These are phyloP conservation scores for Sarocladium brachiariae DNA, from an alignment of 2,329 filamentous ascomycete species.

Conservation along the genomic window DNA sequence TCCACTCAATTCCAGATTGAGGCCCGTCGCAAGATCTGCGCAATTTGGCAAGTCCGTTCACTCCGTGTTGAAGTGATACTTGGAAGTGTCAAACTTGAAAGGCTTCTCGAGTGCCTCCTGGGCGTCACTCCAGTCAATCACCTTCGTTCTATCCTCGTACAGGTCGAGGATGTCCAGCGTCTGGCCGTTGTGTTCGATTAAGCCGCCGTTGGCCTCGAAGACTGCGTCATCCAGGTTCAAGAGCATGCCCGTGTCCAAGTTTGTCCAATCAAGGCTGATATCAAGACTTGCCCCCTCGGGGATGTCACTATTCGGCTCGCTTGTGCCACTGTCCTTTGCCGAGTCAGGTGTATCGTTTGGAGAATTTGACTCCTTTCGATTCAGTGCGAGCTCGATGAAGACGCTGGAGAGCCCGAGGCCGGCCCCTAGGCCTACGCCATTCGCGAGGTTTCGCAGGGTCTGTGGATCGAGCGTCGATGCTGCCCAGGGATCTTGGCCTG, in stretches of 20 bases:
- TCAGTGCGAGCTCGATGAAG: conserved; percentile 37
- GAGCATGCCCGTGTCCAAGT: conserved; percentile 39
- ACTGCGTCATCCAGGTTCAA: conserved; percentile 32
- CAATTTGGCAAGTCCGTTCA: neutral
- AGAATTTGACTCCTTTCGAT: conserved; percentile 24
- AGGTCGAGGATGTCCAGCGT: conserved; percentile 10
- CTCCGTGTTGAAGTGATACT: conserved; percentile 1
- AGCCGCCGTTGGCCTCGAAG: conserved; percentile 7
- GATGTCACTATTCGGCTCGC: conserved; percentile 57
- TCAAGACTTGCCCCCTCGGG: conserved; percentile 48
- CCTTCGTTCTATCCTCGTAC: neutral
- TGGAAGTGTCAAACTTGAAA: conserved; percentile 35
- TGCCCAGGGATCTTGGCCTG: conserved; percentile 26
- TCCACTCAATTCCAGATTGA: too few relatives aligned
- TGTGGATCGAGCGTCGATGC: conserved; percentile 46
- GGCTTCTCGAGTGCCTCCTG: conserved; percentile 36
- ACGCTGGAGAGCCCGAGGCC: conserved; percentile 29
- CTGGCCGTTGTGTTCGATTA: conserved; percentile 5
- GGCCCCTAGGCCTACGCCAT: conserved; percentile 15
- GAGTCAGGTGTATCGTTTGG: conserved; percentile 61
- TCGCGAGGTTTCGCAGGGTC: conserved; percentile 26
- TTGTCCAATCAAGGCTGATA: conserved; percentile 44
- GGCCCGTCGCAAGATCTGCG: too few relatives aligned
- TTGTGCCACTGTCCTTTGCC: conserved; percentile 49
- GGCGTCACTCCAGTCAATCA: conserved; percentile 35